Conservation (phyloP, 805 yeast species). For the Diddensiella transvaalensis region DNA sequence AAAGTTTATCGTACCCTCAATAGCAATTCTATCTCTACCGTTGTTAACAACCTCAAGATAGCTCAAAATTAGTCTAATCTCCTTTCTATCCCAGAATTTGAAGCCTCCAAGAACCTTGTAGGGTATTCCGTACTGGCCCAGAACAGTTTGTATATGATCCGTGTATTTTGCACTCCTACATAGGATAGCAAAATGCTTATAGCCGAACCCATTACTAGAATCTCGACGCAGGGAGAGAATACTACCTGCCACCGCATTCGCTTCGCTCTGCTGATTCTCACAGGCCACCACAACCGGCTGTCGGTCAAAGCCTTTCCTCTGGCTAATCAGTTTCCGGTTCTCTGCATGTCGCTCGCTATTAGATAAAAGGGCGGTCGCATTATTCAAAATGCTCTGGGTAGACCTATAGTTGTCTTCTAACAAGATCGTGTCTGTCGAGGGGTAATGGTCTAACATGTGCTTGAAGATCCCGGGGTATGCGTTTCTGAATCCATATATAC, state of each 20-base stretch:
- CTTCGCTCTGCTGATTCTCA: constrained; percentile 49
- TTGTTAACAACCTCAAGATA: constrained; percentile 60
- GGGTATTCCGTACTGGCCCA: constrained; percentile 55
- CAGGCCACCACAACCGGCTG: constrained; percentile 37
- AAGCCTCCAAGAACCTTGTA: constrained; percentile 67
- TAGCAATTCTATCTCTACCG: constrained; percentile 57
- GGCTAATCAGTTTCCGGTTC: constrained; percentile 5
- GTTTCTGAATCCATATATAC: constrained; percentile 83
- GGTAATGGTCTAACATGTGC: constrained; percentile 44
- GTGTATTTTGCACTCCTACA: constrained; percentile 64
- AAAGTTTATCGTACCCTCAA: constrained; percentile 50
- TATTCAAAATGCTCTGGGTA: constrained; percentile 56
- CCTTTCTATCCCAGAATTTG: constrained; percentile 77
- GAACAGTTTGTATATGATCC: constrained; percentile 58
- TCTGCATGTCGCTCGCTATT: constrained; percentile 43
- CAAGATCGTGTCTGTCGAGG: constrained; percentile 36
- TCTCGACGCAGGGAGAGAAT: constrained; percentile 45
- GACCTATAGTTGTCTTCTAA: constrained; percentile 80
- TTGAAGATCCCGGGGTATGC: constrained; percentile 70
- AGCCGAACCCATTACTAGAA: constrained; percentile 43
- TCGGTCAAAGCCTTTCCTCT: neutral
- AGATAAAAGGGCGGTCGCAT: constrained; percentile 63
- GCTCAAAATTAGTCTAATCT: constrained; percentile 59
- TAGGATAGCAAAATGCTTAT: constrained; percentile 67
- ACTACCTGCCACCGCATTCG: constrained; percentile 54